Evolutionary conservation across 805 yeast genomes (phyloP), one percentile per base, ranked within the genome.

Genomic region (Jamesozyma gamospora): DNA sequence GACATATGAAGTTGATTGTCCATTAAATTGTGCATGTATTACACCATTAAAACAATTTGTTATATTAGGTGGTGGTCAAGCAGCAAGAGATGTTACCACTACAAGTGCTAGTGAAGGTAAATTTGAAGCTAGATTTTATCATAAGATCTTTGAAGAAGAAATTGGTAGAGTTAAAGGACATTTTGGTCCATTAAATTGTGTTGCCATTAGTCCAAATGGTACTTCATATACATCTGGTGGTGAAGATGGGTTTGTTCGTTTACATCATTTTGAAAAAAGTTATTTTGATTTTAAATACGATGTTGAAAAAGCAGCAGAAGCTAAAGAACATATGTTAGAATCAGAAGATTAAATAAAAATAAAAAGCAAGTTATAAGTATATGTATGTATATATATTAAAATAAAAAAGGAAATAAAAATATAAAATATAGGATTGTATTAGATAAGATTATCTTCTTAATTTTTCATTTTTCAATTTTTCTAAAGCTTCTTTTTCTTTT

Each of bases 41-140:
- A 88, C 98, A 13, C 94, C 97, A 19, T 70, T 79, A 42, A 92
- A 92, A 67, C 90, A 92, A 58, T 90, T 80, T 59, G 82, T 92
- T 46, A 80, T 92, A 36, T 71, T 92, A 46, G 98, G 97, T 39
- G 99, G 99, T 69, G 99, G 99, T 78, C 97, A 92, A 71, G 97
- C 87, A 55, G 97, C 98, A 31, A 79, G 87, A 65, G 94, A 88
- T 63, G 99, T 92, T 58, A 92, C 99, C 32, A 92, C 97, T n/a
- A 87, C 97, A 21, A 75, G 92, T 32, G 78, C 87, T 41, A 72
- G 81, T 36, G 95, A 90, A 64, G 98, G 98, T 69, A 85, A 85
- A 60, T 92, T 92, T 63, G 97, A 92, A 70, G 92, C 96, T 28
- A 77, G 95, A 67, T 84, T 92, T 63, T 86, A 79, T 67, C 97